Percentiles rank a stretch among this genome's conserved stretches.
These are phyloP conservation scores for Aspergillus egyptiacus DNA, from an alignment of 495 filamentous ascomycete species.

Conservation along the genomic window DNA sequence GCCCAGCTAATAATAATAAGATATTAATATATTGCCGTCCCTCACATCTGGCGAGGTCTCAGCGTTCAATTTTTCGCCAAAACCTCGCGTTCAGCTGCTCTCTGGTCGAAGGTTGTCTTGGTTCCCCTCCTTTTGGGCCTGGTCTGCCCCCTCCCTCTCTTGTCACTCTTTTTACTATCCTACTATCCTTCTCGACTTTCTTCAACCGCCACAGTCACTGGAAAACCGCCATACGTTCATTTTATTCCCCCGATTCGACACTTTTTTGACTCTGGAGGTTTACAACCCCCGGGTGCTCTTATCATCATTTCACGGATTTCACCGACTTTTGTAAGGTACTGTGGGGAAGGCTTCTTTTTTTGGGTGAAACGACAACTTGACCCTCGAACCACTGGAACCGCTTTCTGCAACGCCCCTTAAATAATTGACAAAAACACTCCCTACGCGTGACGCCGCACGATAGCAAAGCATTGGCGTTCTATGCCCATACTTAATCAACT, in stretches of 20 bases:
- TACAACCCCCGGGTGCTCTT: background rate
- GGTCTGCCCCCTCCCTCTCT: background rate
- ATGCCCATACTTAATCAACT: background rate
- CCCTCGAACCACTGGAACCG: background rate
- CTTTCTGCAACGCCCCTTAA: background rate
- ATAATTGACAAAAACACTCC: background rate
- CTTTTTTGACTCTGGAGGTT: background rate
- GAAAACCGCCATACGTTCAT: no score
- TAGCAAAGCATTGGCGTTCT: background rate
- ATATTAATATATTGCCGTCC: background rate
- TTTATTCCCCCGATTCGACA: background rate
- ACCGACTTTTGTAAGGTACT: background rate
- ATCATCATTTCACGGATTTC: background rate
- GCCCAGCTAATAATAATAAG: no score
- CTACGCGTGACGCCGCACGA: background rate
- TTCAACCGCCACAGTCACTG: background rate
- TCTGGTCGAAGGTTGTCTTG: background rate
- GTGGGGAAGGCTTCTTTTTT: constrained; percentile 5
- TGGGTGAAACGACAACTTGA: constrained; percentile 1
- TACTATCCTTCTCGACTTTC: background rate
- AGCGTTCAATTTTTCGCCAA: background rate
- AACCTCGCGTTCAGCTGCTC: background rate
- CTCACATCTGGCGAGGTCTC: background rate
- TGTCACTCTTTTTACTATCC: background rate
- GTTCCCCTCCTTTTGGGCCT: background rate